These are phyloP conservation scores for Solanum medicagineum DNA, from an alignment of 257 asterid species.

Conservation along the genomic window DNA sequence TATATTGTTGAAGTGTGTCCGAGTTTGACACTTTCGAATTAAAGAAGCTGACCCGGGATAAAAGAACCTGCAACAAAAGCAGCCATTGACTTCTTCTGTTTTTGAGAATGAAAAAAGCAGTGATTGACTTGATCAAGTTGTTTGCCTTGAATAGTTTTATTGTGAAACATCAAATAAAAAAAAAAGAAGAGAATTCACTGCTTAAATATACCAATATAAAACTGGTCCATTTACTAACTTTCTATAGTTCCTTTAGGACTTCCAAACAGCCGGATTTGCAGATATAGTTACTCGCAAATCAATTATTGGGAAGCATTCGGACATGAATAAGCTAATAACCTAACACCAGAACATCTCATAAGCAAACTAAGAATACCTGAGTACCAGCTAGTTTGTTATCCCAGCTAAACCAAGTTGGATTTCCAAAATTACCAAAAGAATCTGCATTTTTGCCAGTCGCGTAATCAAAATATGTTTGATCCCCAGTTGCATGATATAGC, in stretches of 20 bases:
- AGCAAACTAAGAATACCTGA: slow-evolving; percentile 34
- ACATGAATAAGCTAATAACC: neutral
- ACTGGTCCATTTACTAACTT: neutral
- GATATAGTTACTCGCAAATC: neutral
- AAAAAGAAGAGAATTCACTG: neutral
- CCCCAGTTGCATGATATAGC: slow-evolving; percentile 84
- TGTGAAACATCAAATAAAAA: neutral
- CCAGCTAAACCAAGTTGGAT: slow-evolving; percentile 94
- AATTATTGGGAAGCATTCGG: neutral
- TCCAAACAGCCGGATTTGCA: neutral
- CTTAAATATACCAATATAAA: neutral
- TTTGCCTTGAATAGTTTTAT: neutral
- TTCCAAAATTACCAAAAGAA: slow-evolving; percentile 49
- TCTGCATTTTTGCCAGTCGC: slow-evolving; percentile 55
- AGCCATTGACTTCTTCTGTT: neutral
- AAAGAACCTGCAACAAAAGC: slow-evolving; percentile 46
- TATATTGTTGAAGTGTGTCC: slow-evolving; percentile 31
- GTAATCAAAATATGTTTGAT: slow-evolving; percentile 35
- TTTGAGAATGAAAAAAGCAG: neutral
- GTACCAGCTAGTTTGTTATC: slow-evolving; percentile 79
- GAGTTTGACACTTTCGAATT: slow-evolving; percentile 43
- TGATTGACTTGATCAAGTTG: neutral
- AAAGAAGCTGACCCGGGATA: slow-evolving; percentile 67
- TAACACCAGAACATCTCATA: neutral
- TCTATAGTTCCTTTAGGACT: neutral